phyloP scores from a whole-genome alignment of 2,329 filamentous ascomycete species.

The Dactylellina haptotyla region DNA sequence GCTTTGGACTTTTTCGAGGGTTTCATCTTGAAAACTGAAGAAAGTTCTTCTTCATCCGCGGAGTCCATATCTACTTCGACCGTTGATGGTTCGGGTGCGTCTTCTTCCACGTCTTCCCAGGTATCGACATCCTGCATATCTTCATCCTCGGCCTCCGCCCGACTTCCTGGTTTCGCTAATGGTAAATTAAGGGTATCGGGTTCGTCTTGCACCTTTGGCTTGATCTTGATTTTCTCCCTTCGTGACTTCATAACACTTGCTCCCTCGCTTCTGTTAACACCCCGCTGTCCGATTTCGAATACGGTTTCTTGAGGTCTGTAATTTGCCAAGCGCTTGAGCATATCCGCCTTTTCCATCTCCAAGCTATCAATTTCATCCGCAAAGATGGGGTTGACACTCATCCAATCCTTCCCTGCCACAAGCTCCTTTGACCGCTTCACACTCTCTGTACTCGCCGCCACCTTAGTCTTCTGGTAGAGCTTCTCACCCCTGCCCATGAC shows the following conservation, averaged over 20 bases:
- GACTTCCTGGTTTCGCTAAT: conserved; percentile 58
- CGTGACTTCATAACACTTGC: conserved; percentile 80
- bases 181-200: conserved; percentile 57
- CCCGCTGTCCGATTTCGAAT: conserved; percentile 87
- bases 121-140: conserved; percentile 59
- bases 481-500: conserved; percentile 91
- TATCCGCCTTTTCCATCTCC: conserved; percentile 79
- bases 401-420: conserved; percentile 75
- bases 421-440: conserved; percentile 86
- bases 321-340: conserved; percentile 87
- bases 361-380: conserved; percentile 72
- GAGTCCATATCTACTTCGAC: conserved; percentile 67
- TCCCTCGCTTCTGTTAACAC: conserved; percentile 72
- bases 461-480: conserved; percentile 87
- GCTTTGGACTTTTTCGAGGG: conserved; percentile 66
- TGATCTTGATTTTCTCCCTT: conserved; percentile 71
- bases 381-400: conserved; percentile 82
- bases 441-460: conserved; percentile 88
- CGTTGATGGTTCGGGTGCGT: conserved; percentile 40
- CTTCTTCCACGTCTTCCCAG: conserved; percentile 61
- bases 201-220: conserved; percentile 64
- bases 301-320: conserved; percentile 93
- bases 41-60: conserved; percentile 72
- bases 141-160: conserved; percentile 61
- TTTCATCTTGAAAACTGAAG: conserved; percentile 70